phyloP scores from a whole-genome alignment of 1,139 yeast species.

The Geotrichum restrictum region DNA sequence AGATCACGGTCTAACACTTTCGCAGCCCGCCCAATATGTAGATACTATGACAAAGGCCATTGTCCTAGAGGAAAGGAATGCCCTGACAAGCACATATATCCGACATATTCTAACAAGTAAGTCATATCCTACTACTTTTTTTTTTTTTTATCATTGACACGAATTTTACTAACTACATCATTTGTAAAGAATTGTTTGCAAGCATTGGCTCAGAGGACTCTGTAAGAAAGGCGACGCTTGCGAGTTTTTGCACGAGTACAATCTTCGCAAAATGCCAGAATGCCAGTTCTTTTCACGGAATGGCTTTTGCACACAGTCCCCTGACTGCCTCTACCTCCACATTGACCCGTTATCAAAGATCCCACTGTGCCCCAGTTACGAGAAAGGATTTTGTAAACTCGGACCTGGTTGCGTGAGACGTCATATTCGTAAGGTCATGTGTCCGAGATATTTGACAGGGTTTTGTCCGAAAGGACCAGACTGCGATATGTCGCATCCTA shows the following conservation, averaged over 20 bases:
- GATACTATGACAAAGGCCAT: slow-evolving; percentile 64
- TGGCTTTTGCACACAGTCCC: slow-evolving; percentile 90
- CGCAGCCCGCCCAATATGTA: slow-evolving; percentile 88
- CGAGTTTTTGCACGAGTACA: slow-evolving; percentile 93
- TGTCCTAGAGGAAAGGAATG: slow-evolving; percentile 86
- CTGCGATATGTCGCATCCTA: slow-evolving; percentile 44
- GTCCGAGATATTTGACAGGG: slow-evolving; percentile 84
- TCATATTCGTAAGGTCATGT: slow-evolving; percentile 71
- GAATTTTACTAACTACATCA: background rate
- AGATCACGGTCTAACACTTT: background rate
- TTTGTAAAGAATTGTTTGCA: slow-evolving; percentile 65
- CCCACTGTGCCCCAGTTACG: slow-evolving; percentile 81
- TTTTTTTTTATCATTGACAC: background rate
- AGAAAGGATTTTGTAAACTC: slow-evolving; percentile 84
- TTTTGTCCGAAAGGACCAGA: slow-evolving; percentile 70
- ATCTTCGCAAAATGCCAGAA: slow-evolving; percentile 93
- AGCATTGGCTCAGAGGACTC: slow-evolving; percentile 96
- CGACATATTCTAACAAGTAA: slow-evolving; percentile 70
- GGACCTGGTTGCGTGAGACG: slow-evolving; percentile 85
- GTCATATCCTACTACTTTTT: slow-evolving; percentile 6
- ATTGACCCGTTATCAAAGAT: slow-evolving; percentile 84
- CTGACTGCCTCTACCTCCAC: slow-evolving; percentile 90
- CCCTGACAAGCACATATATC: slow-evolving; percentile 82
- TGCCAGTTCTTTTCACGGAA: slow-evolving; percentile 76
- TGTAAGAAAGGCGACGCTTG: slow-evolving; percentile 97